Base-by-base conservation (phyloP, 2,329 filamentous ascomycete genomes). In the Phialemoniopsis sp. region DNA sequence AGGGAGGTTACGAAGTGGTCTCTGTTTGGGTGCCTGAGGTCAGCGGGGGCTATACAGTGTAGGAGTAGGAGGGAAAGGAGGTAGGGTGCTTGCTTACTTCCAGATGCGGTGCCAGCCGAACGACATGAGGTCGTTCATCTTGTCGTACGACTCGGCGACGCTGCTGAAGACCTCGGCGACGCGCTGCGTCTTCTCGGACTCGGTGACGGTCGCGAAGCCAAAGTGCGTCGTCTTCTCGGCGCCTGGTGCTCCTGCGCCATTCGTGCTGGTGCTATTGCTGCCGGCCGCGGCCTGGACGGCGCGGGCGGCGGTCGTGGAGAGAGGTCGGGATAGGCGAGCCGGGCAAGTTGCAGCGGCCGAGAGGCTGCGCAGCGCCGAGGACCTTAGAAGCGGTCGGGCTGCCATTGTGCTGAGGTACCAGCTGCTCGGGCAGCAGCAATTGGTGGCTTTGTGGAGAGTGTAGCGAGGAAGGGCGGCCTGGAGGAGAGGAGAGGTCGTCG, bases 81-180 rank as follows among this genome's bases (percentile, higher is more conserved):
- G 31, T 12, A 41, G 32, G n/a, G 13, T 17, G 30, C 17, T 21
- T 34, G 62, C 73, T 36, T 51, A 78, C 78, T 85, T 98, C 93
- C 93, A 98, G 29, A 98, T 71, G 32, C 93, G 86, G 64, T 98
- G 93, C 67, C 95, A 90, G 40, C 93, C 93, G 35, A 98, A 79
- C 8, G 93, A 97, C 93, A 98, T 98, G 51, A 97, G 77, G 63
- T 98, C 93, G 68, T 98, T 98, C 93, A 98, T 98, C 46, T 84
- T 85, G 64, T 98, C 93, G 67, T 98, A 98, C 14, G 86, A 89
- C 46, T 87, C 82, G 50, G 93, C 93, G 31, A 98, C 93, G 50
- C 86, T 96, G 63, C 88, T 91, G 70, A 98, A 98, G 42, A 98
- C 93, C 32, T 79, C 81, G 44, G 86, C 86, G 31, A 96, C 90